phyloP scores from a whole-genome alignment of 495 filamentous ascomycete species.

The Aspergillus carlsbadensis region DNA sequence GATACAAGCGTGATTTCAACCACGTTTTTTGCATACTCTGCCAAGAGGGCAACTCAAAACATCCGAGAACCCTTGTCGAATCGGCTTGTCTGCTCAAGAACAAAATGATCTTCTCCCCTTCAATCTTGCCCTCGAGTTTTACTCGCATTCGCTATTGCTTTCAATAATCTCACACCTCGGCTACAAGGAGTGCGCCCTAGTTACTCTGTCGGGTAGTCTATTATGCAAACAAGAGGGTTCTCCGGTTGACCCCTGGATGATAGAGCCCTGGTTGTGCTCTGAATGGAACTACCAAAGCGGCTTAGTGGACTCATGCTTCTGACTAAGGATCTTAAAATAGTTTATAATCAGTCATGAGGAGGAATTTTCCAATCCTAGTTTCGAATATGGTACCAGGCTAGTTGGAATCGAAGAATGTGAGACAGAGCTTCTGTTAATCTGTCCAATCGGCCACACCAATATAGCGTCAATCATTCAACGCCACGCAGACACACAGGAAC shows the following conservation, averaged over 20 bases:
- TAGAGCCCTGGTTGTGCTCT: conserved; percentile 1
- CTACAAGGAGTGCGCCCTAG: neutral
- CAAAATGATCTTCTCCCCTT: too few species aligned
- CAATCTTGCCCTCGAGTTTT: too few species aligned
- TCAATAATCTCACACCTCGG: neutral
- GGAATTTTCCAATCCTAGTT: conserved; percentile 1
- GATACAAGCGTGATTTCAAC: neutral
- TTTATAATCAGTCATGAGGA: neutral
- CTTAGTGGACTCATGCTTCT: neutral
- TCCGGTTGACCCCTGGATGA: neutral
- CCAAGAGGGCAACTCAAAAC: neutral
- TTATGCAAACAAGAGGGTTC: neutral
- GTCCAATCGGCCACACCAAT: conserved; percentile 15
- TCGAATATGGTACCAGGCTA: conserved; percentile 7
- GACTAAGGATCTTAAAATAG: conserved; percentile 6
- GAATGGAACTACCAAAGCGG: neutral
- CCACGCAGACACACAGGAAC: conserved; percentile 11
- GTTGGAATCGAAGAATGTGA: conserved; percentile 13
- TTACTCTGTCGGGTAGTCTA: neutral
- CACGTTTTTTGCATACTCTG: neutral
- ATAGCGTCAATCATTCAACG: conserved; percentile 24
- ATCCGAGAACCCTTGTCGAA: neutral
- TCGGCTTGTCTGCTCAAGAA: too few species aligned
- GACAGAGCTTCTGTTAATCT: conserved; percentile 3
- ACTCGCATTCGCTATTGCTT: too few species aligned